Evolutionary conservation across 768 basidiomycete species (phyloP).

Genomic region (Aureoboletus auriporus): DNA sequence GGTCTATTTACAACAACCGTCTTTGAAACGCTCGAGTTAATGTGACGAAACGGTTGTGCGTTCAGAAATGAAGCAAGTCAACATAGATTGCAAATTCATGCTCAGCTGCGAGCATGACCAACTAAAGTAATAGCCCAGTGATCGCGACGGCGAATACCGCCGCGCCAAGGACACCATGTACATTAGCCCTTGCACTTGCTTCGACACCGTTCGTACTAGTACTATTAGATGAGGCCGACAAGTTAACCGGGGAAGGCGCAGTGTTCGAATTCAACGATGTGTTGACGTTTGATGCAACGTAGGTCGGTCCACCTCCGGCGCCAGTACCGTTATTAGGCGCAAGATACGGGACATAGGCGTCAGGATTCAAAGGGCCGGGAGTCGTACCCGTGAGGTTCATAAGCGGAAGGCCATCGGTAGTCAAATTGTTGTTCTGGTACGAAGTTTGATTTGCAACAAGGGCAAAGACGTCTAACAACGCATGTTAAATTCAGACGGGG

Average conservation of each 20-base stretch:
- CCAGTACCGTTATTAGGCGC: conserved; percentile 41
- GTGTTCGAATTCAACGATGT: conserved; percentile 28
- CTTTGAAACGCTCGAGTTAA: too few species aligned
- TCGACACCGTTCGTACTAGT: neutral
- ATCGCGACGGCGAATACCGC: conserved; percentile 1
- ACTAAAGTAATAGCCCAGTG: conserved; percentile 9
- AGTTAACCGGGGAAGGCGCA: conserved; percentile 39
- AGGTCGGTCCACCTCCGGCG: conserved; percentile 42
- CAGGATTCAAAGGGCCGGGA: conserved; percentile 42
- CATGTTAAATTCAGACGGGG: neutral
- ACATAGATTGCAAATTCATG: too few species aligned
- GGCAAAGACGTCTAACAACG: conserved; percentile 44
- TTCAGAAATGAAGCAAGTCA: too few species aligned
- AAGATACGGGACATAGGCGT: conserved; percentile 39
- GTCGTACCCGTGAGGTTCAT: conserved; percentile 40
- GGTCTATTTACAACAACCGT: too few species aligned
- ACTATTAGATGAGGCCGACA: conserved; percentile 23
- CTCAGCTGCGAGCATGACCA: too few species aligned
- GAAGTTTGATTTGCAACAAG: conserved; percentile 45
- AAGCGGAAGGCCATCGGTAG: conserved; percentile 26
- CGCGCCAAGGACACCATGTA: conserved; percentile 7
- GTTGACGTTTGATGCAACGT: conserved; percentile 34
- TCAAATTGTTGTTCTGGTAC: conserved; percentile 38
- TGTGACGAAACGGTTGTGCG: too few species aligned
- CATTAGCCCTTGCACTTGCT: neutral